phyloP scores from a whole-genome alignment of 768 basidiomycete species.

The Termitomyces titanicus region DNA sequence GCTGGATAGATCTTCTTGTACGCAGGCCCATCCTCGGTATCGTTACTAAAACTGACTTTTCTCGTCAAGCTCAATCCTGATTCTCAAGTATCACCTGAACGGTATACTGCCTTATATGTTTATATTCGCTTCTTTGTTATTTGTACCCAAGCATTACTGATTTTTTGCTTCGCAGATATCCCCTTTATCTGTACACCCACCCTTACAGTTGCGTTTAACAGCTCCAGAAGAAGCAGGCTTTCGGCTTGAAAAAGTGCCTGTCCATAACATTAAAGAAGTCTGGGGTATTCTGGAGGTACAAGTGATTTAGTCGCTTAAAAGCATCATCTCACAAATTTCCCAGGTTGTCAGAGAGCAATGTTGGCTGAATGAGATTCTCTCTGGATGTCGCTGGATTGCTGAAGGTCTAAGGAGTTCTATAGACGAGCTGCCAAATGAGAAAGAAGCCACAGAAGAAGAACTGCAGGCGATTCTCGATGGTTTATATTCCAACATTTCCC shows the following conservation, averaged over 20 bases:
- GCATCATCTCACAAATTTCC: slow-evolving; percentile 1
- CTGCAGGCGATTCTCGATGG: slow-evolving; percentile 66
- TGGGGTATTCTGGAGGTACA: slow-evolving; percentile 73
- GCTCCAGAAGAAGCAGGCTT: slow-evolving; percentile 78
- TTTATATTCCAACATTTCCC: slow-evolving; percentile 20
- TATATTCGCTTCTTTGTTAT: slow-evolving; percentile 20
- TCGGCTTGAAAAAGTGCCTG: slow-evolving; percentile 64
- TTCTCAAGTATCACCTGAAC: slow-evolving; percentile 45
- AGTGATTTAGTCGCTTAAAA: not conserved
- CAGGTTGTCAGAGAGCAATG: slow-evolving; percentile 80
- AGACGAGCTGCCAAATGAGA: slow-evolving; percentile 26
- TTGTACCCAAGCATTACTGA: not conserved
- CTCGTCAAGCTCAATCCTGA: slow-evolving; percentile 51
- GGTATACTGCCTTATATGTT: slow-evolving; percentile 69
- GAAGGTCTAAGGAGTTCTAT: slow-evolving; percentile 38
- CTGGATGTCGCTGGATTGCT: slow-evolving; percentile 56
- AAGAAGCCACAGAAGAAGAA: slow-evolving; percentile 47
- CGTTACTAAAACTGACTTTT: slow-evolving; percentile 2
- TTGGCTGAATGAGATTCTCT: slow-evolving; percentile 76
- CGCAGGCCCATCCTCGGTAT: slow-evolving; percentile 12
- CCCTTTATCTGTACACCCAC: slow-evolving; percentile 64
- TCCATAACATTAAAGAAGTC: slow-evolving; percentile 68
- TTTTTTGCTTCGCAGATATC: slow-evolving; percentile 43
- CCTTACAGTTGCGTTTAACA: slow-evolving; percentile 61
- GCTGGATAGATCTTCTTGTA: slow-evolving; percentile 68